Evolutionary conservation across 805 yeast genomes (phyloP).

Genomic region (Teunomyces gatunensis): DNA sequence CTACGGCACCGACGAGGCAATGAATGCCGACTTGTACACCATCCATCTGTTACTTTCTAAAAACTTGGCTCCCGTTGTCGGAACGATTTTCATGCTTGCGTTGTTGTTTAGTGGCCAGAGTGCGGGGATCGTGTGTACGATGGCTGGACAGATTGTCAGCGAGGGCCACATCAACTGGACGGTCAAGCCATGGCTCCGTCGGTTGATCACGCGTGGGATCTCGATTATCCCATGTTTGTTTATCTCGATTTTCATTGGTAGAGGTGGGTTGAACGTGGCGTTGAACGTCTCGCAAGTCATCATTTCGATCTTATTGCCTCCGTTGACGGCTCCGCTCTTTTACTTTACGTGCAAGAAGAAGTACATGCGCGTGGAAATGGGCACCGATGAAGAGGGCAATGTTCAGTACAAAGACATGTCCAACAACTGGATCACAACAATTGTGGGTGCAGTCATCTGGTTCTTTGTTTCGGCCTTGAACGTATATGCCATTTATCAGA

Average conservation of each 20-base stretch:
- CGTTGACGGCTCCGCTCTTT: conserved; percentile 79
- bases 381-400: conserved; percentile 9
- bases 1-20: conserved; percentile 59
- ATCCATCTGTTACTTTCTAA: conserved; percentile 63
- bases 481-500: conserved; percentile 52
- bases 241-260: conserved; percentile 70
- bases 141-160: conserved; percentile 89
- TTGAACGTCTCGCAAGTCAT: conserved; percentile 86
- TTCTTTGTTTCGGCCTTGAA: conserved; percentile 68
- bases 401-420: conserved; percentile 49
- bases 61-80: conserved; percentile 71
- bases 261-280: conserved; percentile 66
- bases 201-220: conserved; percentile 72
- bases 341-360: conserved; percentile 71
- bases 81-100: conserved; percentile 82
- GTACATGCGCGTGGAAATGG: conserved; percentile 61
- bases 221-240: conserved; percentile 79
- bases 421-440: conserved; percentile 58
- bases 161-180: conserved; percentile 90
- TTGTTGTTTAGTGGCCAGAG: conserved; percentile 82
- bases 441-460: conserved; percentile 61
- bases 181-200: conserved; percentile 73
- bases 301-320: conserved; percentile 77
- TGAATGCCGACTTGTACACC: conserved; percentile 79
- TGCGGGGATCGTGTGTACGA: conserved; percentile 90